phyloP scores from a whole-genome alignment of 805 yeast species.

The Candida silvatica region DNA sequence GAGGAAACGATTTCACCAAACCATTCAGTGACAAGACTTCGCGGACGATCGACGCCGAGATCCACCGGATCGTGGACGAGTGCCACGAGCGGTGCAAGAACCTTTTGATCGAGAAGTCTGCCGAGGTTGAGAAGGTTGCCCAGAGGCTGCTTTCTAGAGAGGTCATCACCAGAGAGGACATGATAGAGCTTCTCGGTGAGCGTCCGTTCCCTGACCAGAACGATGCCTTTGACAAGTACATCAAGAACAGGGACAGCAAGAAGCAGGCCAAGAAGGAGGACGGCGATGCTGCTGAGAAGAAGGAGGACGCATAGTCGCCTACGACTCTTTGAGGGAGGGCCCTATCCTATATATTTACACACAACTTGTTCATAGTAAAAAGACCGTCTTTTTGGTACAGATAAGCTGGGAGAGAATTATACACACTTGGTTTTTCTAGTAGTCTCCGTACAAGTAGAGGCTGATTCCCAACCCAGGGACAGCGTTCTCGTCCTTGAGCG shows the following conservation, averaged over 20 bases:
- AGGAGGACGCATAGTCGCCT: neutral
- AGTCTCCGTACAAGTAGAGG: conserved; percentile 19
- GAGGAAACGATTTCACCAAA: conserved; percentile 43
- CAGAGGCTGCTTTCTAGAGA: conserved; percentile 64
- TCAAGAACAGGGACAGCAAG: conserved; percentile 29
- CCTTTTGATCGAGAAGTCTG: conserved; percentile 47
- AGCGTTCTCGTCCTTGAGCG: conserved; percentile 43
- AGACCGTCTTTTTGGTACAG: neutral
- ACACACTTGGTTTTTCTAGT: conserved; percentile 4
- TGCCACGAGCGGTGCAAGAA: conserved; percentile 53
- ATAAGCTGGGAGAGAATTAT: neutral
- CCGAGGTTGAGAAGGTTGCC: conserved; percentile 63
- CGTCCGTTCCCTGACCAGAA: conserved; percentile 73
- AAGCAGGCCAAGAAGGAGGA: conserved; percentile 5
- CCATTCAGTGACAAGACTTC: conserved; percentile 73
- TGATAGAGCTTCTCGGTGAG: conserved; percentile 67
- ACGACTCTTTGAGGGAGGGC: neutral
- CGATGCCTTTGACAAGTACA: conserved; percentile 85
- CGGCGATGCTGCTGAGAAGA: neutral
- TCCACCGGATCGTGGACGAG: conserved; percentile 55
- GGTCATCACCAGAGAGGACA: conserved; percentile 74
- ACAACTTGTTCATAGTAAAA: conserved; percentile 1
- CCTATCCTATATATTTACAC: neutral
- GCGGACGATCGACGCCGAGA: conserved; percentile 56
- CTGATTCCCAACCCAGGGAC: conserved; percentile 43